phyloP scores from a whole-genome alignment of 164 flowering plant genomes.

The Saururus chinensis region DNA sequence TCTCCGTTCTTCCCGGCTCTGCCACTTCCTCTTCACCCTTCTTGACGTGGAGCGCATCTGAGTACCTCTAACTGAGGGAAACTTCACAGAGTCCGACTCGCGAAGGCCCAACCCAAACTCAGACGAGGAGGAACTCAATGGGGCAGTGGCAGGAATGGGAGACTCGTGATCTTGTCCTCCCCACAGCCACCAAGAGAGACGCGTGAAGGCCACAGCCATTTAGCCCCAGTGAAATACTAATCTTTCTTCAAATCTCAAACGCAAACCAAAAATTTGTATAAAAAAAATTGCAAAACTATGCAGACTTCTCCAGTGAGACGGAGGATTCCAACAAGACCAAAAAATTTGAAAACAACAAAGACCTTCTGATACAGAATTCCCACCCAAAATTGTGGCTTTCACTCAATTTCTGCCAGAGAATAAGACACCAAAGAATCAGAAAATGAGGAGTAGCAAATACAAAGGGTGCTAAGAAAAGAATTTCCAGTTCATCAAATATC shows the following conservation, averaged over 20 bases:
- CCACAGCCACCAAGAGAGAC: constrained; percentile 44
- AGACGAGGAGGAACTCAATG: constrained; percentile 20
- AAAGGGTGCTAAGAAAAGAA: no score
- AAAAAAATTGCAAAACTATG: no score
- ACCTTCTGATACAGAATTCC: no score
- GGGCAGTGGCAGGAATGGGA: constrained; percentile 15
- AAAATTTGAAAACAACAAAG: no score
- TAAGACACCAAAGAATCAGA: no score
- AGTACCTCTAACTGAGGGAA: constrained; percentile 21
- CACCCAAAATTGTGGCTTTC: no score
- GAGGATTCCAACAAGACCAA: no score
- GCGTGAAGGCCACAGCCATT: constrained; percentile 37
- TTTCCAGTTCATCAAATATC: neutral
- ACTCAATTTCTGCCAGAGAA: no score
- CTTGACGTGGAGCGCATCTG: constrained; percentile 34
- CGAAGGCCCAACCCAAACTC: constrained; percentile 24
- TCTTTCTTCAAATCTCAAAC: no score
- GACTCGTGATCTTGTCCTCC: constrained; percentile 34
- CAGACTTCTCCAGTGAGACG: no score
- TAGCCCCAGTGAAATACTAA: neutral
- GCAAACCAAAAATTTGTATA: no score
- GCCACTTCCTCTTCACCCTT: constrained; percentile 60
- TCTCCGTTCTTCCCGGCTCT: constrained; percentile 59
- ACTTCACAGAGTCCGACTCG: constrained; percentile 31
- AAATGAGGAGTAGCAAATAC: no score